A percentile compares a stretch with the other conserved stretches of the same genome.
Conservation (phyloP, 176 grass and related monocot species). For the Ensete glaucum region DNA sequence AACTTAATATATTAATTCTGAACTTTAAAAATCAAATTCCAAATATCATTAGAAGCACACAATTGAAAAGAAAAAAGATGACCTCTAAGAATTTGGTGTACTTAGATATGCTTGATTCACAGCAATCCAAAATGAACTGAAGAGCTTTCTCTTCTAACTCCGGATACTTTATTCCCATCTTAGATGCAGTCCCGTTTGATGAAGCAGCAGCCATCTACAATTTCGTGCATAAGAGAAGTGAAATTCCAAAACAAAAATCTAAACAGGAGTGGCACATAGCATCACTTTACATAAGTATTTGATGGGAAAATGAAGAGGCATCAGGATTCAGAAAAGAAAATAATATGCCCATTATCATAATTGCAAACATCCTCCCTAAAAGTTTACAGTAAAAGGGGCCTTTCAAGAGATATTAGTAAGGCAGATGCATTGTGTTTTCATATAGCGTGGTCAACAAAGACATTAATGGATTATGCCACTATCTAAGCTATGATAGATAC, state of each 20-base stretch:
- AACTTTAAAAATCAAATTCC: background rate
- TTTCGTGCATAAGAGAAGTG: background rate
- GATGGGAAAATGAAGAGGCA: too few species aligned
- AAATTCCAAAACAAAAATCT: background rate
- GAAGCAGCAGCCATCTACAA: conserved; percentile 86
- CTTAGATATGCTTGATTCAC: conserved; percentile 65
- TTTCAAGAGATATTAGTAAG: too few species aligned
- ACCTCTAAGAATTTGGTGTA: conserved; percentile 88
- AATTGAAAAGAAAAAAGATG: conserved; percentile 1
- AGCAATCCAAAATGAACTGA: conserved; percentile 89
- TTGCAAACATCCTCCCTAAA: too few species aligned
- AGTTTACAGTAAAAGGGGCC: too few species aligned
- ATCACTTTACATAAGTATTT: background rate
- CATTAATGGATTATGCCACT: too few species aligned
- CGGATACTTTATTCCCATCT: conserved; percentile 46
- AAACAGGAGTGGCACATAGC: background rate
- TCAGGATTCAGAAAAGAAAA: too few species aligned
- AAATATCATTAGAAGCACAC: background rate
- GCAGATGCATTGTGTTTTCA: too few species aligned
- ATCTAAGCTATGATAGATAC: background rate
- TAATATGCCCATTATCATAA: too few species aligned
- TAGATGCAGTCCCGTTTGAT: conserved; percentile 53
- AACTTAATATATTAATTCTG: too few species aligned
- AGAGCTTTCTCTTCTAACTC: conserved; percentile 75
- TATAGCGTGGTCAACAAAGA: too few species aligned